Conservation (phyloP, 768 basidiomycete species). For the Clavulina sp. region DNA sequence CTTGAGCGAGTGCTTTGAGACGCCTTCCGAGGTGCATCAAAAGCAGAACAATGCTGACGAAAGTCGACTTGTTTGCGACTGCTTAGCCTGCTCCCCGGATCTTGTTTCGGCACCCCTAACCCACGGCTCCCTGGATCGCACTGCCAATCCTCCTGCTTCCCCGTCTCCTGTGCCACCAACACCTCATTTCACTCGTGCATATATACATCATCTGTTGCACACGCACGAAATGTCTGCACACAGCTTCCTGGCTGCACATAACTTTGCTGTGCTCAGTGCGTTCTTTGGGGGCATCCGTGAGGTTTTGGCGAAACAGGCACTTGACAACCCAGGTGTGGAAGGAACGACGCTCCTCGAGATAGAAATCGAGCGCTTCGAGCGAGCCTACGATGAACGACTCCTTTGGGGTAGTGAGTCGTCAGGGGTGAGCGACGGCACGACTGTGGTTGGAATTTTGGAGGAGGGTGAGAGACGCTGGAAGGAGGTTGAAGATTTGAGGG, state of each 20-base stretch:
- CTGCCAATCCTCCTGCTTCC: constrained; percentile 1
- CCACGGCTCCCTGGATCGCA: constrained; percentile 13
- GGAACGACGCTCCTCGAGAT: constrained; percentile 12
- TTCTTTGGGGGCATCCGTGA: constrained; percentile 46
- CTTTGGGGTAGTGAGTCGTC: not conserved
- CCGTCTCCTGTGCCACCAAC: constrained; percentile 4
- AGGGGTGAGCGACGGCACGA: not conserved
- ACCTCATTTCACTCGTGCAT: constrained; percentile 39
- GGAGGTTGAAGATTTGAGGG: constrained; percentile 50
- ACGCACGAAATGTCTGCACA: constrained; percentile 88
- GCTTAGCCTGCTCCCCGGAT: constrained; percentile 17
- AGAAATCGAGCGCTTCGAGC: constrained; percentile 35
- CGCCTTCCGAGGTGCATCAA: constrained; percentile 21
- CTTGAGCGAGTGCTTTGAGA: constrained; percentile 29
- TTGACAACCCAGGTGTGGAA: not conserved
- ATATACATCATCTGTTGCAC: constrained; percentile 68
- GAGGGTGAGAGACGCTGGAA: constrained; percentile 41
- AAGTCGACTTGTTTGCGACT: constrained; percentile 8
- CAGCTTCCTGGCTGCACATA: constrained; percentile 56
- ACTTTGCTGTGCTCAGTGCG: constrained; percentile 43
- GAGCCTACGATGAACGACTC: constrained; percentile 29
- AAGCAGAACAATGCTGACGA: not conserved
- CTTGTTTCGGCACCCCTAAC: constrained; percentile 9
- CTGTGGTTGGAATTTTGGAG: constrained; percentile 26
- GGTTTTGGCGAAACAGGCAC: constrained; percentile 15